A percentile compares a stretch with the other conserved stretches of the same genome.
Conservation (phyloP, 345 rosid species). For the Citrus inodora region DNA sequence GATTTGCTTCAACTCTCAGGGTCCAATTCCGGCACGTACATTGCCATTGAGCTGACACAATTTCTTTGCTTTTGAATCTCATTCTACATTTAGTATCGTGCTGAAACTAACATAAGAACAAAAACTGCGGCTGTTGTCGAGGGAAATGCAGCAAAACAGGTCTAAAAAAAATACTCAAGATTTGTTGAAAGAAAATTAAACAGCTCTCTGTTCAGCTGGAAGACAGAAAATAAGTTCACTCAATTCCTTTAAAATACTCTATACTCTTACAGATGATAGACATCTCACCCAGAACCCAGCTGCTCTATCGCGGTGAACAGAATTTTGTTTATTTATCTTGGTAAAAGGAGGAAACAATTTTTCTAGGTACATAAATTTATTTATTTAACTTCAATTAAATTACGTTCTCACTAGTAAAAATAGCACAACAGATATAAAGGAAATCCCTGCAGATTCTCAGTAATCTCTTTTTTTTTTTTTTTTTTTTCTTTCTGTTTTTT, state of each 20-base stretch:
- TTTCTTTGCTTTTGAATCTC: conserved; percentile 6
- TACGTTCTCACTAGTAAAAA: not conserved
- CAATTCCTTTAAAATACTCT: not conserved
- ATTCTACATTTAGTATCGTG: conserved; percentile 8
- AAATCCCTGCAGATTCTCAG: conserved; percentile 31
- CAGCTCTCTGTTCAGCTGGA: conserved; percentile 7
- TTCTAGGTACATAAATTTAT: not conserved
- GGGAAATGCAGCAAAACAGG: not conserved
- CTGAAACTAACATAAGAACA: not conserved
- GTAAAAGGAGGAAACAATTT: not conserved
- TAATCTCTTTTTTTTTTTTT: too few species aligned
- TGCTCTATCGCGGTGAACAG: not conserved
- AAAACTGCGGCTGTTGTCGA: not conserved
- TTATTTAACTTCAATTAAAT: not conserved
- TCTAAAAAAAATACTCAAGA: too few species aligned
- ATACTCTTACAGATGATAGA: not conserved
- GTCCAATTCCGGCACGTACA: not conserved
- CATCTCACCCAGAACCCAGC: not conserved
- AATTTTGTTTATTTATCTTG: not conserved
- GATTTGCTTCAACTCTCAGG: too few species aligned
- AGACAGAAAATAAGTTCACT: conserved; percentile 1
- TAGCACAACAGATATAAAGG: conserved; percentile 4
- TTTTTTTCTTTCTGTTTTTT: too few species aligned
- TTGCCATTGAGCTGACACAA: conserved; percentile 2
- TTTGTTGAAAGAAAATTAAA: too few species aligned